Percentiles rank a stretch among this genome's conserved stretches.
phyloP scores from a whole-genome alignment of 768 basidiomycete species.

The Tulasnella sp. region DNA sequence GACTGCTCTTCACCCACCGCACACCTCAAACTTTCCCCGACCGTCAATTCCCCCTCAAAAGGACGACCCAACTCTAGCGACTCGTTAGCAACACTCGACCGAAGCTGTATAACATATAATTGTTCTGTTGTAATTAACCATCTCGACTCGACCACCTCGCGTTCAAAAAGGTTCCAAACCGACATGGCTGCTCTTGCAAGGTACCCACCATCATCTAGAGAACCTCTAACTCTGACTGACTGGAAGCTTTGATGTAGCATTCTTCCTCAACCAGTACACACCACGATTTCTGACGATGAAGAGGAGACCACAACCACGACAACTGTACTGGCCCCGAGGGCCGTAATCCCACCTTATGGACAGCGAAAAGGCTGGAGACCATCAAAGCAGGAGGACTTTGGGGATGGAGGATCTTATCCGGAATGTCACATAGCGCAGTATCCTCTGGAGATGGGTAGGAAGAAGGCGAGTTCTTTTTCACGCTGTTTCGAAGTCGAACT shows the following conservation, averaged over 20 bases:
- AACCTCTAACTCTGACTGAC: background rate
- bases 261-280: slow-evolving; percentile 59
- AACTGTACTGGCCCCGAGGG: slow-evolving; percentile 29
- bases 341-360: slow-evolving; percentile 72
- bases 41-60: background rate
- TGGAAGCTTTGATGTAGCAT: slow-evolving; percentile 36
- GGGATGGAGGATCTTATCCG: slow-evolving; percentile 81
- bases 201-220: background rate
- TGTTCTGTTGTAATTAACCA: background rate
- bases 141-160: background rate
- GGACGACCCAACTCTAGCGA: background rate
- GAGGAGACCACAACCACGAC: slow-evolving; percentile 33
- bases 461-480: slow-evolving; percentile 56
- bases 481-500: background rate
- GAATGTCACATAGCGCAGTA: slow-evolving; percentile 98
- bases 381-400: slow-evolving; percentile 71
- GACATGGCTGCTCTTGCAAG: slow-evolving; percentile 23
- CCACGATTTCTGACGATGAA: slow-evolving; percentile 52
- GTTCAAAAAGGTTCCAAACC: background rate
- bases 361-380: slow-evolving; percentile 83
- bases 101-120: background rate
- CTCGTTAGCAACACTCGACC: background rate
- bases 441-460: slow-evolving; percentile 88
- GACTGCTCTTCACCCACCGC: background rate
- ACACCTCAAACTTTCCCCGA: background rate